phyloP scores from a whole-genome alignment of 1,284 basidiomycete genomes.

The Apiotrichum mycotoxinovorans region DNA sequence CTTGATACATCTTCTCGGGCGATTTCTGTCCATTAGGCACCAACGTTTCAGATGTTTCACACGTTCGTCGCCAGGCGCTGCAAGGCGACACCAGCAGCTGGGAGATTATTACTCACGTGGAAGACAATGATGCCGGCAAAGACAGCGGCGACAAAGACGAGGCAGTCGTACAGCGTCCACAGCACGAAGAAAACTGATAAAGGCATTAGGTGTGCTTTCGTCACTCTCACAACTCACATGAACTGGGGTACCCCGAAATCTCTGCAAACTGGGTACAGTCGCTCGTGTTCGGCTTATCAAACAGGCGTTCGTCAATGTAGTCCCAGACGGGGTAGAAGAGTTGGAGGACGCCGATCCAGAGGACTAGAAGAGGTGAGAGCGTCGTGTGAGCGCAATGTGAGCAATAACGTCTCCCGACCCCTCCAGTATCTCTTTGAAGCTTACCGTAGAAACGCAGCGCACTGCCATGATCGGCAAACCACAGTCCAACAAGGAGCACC shows the following conservation, averaged over 20 bases:
- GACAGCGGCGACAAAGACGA: constrained; percentile 44
- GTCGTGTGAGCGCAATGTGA: too few relatives aligned
- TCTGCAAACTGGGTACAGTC: constrained; percentile 45
- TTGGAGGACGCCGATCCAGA: constrained; percentile 37
- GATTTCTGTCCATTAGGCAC: constrained; percentile 21
- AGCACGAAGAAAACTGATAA: constrained; percentile 38
- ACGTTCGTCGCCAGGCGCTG: too few relatives aligned
- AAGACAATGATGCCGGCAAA: constrained; percentile 49
- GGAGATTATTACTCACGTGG: constrained; percentile 38
- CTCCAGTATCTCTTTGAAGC: constrained; percentile 6
- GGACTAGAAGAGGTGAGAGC: constrained; percentile 17
- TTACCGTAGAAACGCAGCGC: constrained; percentile 46
- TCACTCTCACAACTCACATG: constrained; percentile 22
- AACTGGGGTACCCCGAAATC: constrained; percentile 41
- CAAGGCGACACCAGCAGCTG: too few relatives aligned
- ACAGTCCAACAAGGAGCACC: constrained; percentile 47
- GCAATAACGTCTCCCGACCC: too few relatives aligned
- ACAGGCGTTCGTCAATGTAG: constrained; percentile 47
- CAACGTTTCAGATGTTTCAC: too few relatives aligned
- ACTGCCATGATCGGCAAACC: constrained; percentile 50
- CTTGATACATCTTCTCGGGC: constrained; percentile 29
- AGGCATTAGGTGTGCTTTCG: neutral
- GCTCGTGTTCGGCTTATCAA: constrained; percentile 46
- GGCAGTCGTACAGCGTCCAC: constrained; percentile 40
- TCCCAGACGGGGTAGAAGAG: constrained; percentile 51